phyloP scores from a whole-genome alignment of 257 asterid species.

The Lithospermum erythrorhizon region DNA sequence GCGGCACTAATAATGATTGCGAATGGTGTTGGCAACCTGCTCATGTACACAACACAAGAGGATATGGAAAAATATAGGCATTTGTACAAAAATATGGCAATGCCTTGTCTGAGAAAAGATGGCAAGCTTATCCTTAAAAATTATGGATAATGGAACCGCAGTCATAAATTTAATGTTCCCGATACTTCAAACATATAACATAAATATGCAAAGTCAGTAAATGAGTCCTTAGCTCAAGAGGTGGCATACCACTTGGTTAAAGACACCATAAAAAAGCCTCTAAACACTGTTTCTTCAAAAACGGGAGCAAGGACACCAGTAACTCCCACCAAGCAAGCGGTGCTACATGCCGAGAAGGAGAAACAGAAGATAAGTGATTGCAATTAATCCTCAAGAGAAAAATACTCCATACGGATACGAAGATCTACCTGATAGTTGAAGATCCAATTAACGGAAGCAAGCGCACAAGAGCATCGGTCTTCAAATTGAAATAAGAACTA shows the following conservation, averaged over 20 bases:
- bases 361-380: background rate
- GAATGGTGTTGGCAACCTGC: slow-evolving; percentile 92
- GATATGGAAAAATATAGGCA: too few relatives aligned
- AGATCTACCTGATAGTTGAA: slow-evolving; percentile 64
- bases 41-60: slow-evolving; percentile 12
- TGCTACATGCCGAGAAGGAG: slow-evolving; percentile 34
- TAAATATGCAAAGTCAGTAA: background rate
- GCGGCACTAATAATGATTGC: slow-evolving; percentile 73
- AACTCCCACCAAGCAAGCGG: slow-evolving; percentile 83
- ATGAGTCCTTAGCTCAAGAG: too few relatives aligned
- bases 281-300: slow-evolving; percentile 90
- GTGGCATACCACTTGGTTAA: slow-evolving; percentile 68
- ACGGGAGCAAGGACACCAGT: slow-evolving; percentile 92
- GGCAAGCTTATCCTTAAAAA: too few relatives aligned
- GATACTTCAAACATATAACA: background rate
- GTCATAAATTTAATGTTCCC: too few relatives aligned
- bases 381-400: background rate
- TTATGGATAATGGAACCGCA: too few relatives aligned
- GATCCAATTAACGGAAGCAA: slow-evolving; percentile 95
- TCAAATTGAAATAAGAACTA: slow-evolving; percentile 10
- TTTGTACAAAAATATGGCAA: too few relatives aligned
- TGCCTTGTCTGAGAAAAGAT: too few relatives aligned
- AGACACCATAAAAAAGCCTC: slow-evolving; percentile 94
- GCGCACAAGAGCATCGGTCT: slow-evolving; percentile 92
- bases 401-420: background rate